phyloP scores from a whole-genome alignment of 176 grass and related monocot species.

The Hordeum marinum region DNA sequence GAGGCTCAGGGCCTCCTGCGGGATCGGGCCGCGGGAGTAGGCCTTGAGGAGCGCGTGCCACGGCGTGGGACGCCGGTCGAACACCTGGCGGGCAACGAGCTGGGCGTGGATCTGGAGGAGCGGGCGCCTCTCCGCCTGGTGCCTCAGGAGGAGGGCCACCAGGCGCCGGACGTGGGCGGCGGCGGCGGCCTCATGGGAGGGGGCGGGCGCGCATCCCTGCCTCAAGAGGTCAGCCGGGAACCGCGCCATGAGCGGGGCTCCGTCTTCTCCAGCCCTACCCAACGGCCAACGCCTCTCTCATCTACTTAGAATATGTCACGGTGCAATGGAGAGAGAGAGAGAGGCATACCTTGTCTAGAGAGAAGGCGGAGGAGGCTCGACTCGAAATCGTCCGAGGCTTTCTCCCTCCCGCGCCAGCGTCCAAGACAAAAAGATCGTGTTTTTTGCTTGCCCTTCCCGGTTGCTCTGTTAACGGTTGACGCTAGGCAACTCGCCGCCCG shows the following conservation, averaged over 20 bases:
- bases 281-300: neutral
- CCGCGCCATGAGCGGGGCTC: constrained; percentile 18
- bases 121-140: constrained; percentile 15
- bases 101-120: constrained; percentile 54
- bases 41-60: constrained; percentile 55
- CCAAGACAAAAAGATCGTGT: neutral
- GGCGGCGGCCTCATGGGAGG: neutral
- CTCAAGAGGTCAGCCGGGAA: neutral
- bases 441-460: neutral
- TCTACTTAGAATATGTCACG: neutral
- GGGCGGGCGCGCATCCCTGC: neutral
- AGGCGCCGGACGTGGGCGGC: neutral
- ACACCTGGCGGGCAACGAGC: constrained; percentile 42
- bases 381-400: neutral
- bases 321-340: neutral
- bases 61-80: constrained; percentile 26
- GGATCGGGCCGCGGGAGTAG: constrained; percentile 52
- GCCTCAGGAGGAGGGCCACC: constrained; percentile 27
- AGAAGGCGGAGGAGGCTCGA: neutral
- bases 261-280: neutral
- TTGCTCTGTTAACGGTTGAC: neutral
- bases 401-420: neutral
- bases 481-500: neutral
- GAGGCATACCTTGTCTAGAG: neutral
- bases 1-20: constrained; percentile 44